phyloP scores from a whole-genome alignment of 192 early-diverging fungal species.

The Entomortierella parvispora region DNA sequence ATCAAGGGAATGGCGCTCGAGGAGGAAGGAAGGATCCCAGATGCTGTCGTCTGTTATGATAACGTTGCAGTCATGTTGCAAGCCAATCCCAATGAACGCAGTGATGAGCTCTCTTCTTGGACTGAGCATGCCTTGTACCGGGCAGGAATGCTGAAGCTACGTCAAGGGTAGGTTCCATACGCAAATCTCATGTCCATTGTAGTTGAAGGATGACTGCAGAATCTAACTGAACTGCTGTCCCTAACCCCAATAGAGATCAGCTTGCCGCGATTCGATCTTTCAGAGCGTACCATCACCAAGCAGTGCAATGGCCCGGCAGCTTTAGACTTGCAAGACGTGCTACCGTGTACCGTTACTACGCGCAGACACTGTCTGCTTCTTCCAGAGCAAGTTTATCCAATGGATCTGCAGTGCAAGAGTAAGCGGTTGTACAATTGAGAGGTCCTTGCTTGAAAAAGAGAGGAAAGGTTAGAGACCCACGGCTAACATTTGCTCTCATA shows the following conservation, averaged over 20 bases:
- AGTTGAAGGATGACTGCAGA: background rate
- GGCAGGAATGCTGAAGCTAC: constrained; percentile 59
- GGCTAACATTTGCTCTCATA: background rate
- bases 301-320: constrained; percentile 20
- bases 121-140: constrained; percentile 78
- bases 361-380: constrained; percentile 9
- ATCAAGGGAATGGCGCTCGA: constrained; percentile 72
- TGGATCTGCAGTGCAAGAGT: constrained; percentile 32
- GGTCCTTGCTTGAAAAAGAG: too few species aligned
- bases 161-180: constrained; percentile 46
- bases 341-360: constrained; percentile 24
- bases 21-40: constrained; percentile 49
- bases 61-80: constrained; percentile 52
- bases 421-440: too few species aligned
- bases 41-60: constrained; percentile 64
- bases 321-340: constrained; percentile 33
- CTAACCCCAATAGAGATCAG: constrained; percentile 16
- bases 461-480: too few species aligned
- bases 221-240: background rate
- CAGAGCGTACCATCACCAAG: constrained; percentile 34
- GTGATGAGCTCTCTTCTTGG: constrained; percentile 71
- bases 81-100: constrained; percentile 49
- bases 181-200: background rate
- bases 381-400: background rate
- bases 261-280: constrained; percentile 35